Evolutionary conservation across 2,329 filamentous ascomycete genomes (phyloP), one percentile per base, ranked within the genome.

Genomic region (Ceratocystis cubensis): DNA sequence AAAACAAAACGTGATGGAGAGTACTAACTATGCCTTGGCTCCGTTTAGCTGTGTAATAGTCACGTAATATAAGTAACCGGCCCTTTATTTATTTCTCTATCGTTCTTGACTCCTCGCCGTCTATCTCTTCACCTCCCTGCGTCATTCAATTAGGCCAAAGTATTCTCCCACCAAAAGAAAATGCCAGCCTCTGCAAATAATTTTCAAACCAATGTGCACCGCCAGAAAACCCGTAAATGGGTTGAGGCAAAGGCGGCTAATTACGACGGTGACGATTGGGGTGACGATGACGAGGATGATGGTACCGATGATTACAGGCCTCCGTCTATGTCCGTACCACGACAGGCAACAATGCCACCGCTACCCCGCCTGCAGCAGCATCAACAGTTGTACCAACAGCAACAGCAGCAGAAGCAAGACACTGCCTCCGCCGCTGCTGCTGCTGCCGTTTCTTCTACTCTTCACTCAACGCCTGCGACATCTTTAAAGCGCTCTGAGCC

Each of bases 221-320:
- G 93, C 69, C 83, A 86, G 66, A 96, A 96, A 78, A 96, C 92
- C 66, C 89, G 87, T 76, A 96, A 96, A 82, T 97, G 93, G 93
- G 88, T 93, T 46, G 88, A 96, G 72, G 93, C 93, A 45, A 93
- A 92, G 75, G 81, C 85, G 67, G 86, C 88, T 71, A 89, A 85
- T 73, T 97, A 97, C 73, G 92, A 93, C 72, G 93, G 92, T 69
- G 91, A 95, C 72, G 93, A 96, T 73, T 96, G 93, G 92, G 93
- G 91, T 45, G 88, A 81, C 66, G 85, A 87, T 45, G 83, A 86
- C 7, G 82, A 84, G 67, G 82, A 84, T n/a, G 82, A 86, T 41
- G 61, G 41, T 20, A 22, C 37, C 7, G 6, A 56, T 48, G 75
- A 76, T 30, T 75, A 78, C 63, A 76, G 78, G 41, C 71, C 71